Evolutionary conservation across 345 rosid genomes (phyloP).

Genomic region (Eucalyptus erythrocorys): DNA sequence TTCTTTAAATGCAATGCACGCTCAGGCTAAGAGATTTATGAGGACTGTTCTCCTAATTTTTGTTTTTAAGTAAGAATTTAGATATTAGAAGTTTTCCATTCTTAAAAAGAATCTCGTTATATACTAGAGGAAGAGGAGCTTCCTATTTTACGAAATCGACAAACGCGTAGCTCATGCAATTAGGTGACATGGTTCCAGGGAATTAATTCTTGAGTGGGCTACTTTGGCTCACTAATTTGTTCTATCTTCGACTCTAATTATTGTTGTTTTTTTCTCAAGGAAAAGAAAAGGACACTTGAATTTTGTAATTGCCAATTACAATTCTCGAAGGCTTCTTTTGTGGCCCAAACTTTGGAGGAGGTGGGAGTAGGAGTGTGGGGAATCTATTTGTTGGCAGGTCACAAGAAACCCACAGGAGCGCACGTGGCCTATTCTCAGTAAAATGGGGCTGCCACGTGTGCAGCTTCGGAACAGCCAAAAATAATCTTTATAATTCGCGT

Average conservation of each 20-base stretch:
- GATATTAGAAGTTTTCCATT: not conserved
- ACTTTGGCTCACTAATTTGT: not conserved
- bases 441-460: not conserved
- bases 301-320: not conserved
- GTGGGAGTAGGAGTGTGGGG: not conserved
- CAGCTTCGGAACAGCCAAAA: not conserved
- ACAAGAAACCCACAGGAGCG: not conserved
- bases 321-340: not conserved
- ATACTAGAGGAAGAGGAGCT: accelerated
- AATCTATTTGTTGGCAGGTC: not conserved
- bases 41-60: not conserved
- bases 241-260: not conserved
- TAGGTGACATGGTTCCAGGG: not conserved
- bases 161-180: not conserved
- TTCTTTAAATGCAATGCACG: not conserved
- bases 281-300: not conserved
- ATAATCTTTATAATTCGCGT: not conserved
- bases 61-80: not conserved
- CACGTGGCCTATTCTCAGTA: not conserved
- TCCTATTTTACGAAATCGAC: not conserved
- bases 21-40: not conserved
- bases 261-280: not conserved
- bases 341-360: not conserved
- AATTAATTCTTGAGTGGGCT: not conserved
- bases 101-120: not conserved